Conservation (phyloP, 1,284 basidiomycete genomes). For the Schizophyllum commune region DNA sequence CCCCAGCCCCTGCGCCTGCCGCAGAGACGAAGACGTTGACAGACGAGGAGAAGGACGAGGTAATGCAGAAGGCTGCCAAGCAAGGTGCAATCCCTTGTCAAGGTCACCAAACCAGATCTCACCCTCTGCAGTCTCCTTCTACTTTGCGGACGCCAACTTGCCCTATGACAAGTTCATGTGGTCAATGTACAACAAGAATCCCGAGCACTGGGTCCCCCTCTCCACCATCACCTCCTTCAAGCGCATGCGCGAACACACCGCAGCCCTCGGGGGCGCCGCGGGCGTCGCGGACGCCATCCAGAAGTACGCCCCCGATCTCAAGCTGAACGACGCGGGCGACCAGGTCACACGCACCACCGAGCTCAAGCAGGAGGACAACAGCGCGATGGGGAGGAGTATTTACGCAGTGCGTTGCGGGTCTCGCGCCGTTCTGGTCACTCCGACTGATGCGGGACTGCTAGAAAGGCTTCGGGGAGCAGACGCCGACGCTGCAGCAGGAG, state of each 20-base stretch:
- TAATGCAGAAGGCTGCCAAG: conserved; percentile 34
- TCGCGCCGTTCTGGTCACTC: neutral
- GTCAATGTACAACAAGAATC: conserved; percentile 71
- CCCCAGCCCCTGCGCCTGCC: no score
- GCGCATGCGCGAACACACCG: conserved; percentile 77
- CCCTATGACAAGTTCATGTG: conserved; percentile 99
- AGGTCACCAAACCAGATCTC: neutral
- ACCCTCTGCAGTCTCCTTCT: conserved; percentile 80
- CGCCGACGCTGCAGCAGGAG: conserved; percentile 61
- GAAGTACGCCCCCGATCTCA: conserved; percentile 56
- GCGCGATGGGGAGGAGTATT: conserved; percentile 61
- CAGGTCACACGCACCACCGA: conserved; percentile 72
- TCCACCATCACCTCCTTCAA: conserved; percentile 91
- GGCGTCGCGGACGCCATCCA: conserved; percentile 66
- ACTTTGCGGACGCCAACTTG: conserved; percentile 94
- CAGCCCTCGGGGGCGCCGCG: conserved; percentile 39
- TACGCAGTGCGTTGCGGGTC: conserved; percentile 62
- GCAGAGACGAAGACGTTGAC: neutral
- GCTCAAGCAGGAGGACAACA: conserved; percentile 46
- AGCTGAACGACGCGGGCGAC: conserved; percentile 67
- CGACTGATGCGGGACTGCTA: conserved; percentile 21
- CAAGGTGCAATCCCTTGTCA: conserved; percentile 32
- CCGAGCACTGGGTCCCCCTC: conserved; percentile 89
- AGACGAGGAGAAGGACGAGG: conserved; percentile 22
- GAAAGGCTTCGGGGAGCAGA: conserved; percentile 84